phyloP scores from a whole-genome alignment of 2,329 filamentous ascomycete species.

The Reticulascus tulasneorum region DNA sequence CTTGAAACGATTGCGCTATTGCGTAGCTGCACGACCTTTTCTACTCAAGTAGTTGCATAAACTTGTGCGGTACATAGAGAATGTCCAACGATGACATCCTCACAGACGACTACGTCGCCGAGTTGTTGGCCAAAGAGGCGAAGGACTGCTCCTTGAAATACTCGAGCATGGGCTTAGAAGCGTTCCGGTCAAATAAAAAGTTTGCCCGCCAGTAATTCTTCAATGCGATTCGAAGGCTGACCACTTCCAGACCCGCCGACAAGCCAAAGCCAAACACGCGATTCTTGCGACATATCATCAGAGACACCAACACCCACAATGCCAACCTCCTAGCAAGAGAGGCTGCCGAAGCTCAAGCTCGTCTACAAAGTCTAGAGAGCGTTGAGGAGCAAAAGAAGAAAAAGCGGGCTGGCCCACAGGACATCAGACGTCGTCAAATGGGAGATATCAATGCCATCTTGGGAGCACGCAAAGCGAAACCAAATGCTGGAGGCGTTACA shows the following conservation, averaged over 20 bases:
- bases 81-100: conserved; percentile 49
- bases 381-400: conserved; percentile 42
- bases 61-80: too few relatives aligned
- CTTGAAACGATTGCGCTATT: too few relatives aligned
- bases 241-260: conserved; percentile 50
- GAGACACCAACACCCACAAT: conserved; percentile 86
- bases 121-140: conserved; percentile 76
- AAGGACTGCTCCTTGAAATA: conserved; percentile 69
- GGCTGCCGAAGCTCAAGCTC: conserved; percentile 69
- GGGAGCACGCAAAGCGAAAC: conserved; percentile 28
- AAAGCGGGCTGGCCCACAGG: conserved; percentile 40
- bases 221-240: conserved; percentile 6
- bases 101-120: conserved; percentile 76
- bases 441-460: conserved; percentile 59
- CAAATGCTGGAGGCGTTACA: conserved; percentile 8
- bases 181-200: conserved; percentile 49
- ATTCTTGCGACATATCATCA: conserved; percentile 84
- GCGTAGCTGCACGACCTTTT: neutral
- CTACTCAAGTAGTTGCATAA: neutral
- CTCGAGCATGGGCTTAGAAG: conserved; percentile 69
- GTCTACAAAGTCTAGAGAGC: conserved; percentile 59
- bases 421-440: conserved; percentile 55
- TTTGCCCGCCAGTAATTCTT: conserved; percentile 23
- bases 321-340: conserved; percentile 80
- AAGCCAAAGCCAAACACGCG: conserved; percentile 87